Percentiles rank a stretch among this genome's conserved stretches.
phyloP scores from a whole-genome alignment of 73 alveolate genomes.

The Blepharisma stoltei region DNA sequence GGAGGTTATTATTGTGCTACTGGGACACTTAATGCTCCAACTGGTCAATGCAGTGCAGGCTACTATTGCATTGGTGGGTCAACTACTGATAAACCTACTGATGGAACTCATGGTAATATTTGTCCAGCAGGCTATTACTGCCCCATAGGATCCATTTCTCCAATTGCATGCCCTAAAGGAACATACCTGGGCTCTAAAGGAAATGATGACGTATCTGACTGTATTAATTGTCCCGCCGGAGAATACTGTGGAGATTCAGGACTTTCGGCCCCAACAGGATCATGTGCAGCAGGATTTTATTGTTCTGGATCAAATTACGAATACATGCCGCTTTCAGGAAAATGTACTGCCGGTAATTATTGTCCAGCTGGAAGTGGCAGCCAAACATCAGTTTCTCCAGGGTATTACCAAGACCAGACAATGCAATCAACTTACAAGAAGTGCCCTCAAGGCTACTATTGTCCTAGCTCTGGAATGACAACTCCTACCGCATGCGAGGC shows the following conservation, averaged over 20 bases:
- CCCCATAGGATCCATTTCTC: slow-evolving; percentile 41
- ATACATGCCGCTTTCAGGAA: background rate
- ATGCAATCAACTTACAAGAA: background rate
- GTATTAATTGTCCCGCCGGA: slow-evolving; percentile 51
- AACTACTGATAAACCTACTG: slow-evolving; percentile 36
- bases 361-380: slow-evolving; percentile 43
- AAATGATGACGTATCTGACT: slow-evolving; percentile 34
- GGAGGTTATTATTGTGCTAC: slow-evolving; percentile 56
- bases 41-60: slow-evolving; percentile 54
- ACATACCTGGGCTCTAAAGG: slow-evolving; percentile 42
- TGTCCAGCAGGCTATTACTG: slow-evolving; percentile 67
- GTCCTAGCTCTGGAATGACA: slow-evolving; percentile 25
- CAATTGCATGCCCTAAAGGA: slow-evolving; percentile 60
- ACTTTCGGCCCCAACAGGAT: slow-evolving; percentile 39
- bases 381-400: slow-evolving; percentile 36
- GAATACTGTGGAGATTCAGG: slow-evolving; percentile 56
- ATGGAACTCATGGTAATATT: slow-evolving; percentile 44
- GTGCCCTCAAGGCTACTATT: slow-evolving; percentile 46
- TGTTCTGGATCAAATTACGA: slow-evolving; percentile 33
- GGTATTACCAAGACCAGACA: slow-evolving; percentile 35
- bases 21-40: slow-evolving; percentile 31
- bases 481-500: slow-evolving; percentile 42
- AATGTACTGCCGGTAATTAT: slow-evolving; percentile 62
- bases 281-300: slow-evolving; percentile 58
- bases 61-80: slow-evolving; percentile 54